Conservation (phyloP, 495 filamentous ascomycete species). For the Xylaria intraflava region DNA sequence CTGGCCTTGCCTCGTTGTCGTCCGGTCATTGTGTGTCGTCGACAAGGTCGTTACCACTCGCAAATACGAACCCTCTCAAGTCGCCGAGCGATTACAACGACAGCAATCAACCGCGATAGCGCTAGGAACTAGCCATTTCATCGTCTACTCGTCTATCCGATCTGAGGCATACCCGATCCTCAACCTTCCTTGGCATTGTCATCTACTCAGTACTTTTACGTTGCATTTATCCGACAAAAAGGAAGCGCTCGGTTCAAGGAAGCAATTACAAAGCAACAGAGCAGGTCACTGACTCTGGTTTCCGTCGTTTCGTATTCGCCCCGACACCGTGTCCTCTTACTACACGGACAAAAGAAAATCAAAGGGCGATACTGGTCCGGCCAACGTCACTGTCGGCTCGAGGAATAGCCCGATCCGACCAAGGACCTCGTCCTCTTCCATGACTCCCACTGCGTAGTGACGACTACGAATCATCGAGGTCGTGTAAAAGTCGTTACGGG, state of each 20-base stretch:
- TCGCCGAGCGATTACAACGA: not conserved
- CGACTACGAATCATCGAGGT: conserved; percentile 10
- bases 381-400: not conserved
- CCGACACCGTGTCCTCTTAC: not conserved
- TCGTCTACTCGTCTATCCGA: not conserved
- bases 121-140: not conserved
- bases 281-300: not conserved
- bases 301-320: conserved; percentile 6
- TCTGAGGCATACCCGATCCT: not conserved
- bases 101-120: not conserved
- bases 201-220: not conserved
- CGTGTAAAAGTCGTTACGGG: not conserved
- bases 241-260: not conserved
- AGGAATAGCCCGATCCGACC: not conserved
- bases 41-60: not conserved
- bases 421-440: conserved; percentile 4
- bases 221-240: not conserved
- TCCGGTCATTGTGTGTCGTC: not conserved
- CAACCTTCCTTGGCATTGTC: not conserved
- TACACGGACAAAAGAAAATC: not conserved
- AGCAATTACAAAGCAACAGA: not conserved
- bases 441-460: conserved; percentile 8
- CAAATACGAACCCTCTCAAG: not conserved
- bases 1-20: conserved; percentile 4
- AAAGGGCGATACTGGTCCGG: not conserved